These are phyloP conservation scores for Lachancea sp. DNA, from an alignment of 805 yeast genomes.

Conservation along the genomic window DNA sequence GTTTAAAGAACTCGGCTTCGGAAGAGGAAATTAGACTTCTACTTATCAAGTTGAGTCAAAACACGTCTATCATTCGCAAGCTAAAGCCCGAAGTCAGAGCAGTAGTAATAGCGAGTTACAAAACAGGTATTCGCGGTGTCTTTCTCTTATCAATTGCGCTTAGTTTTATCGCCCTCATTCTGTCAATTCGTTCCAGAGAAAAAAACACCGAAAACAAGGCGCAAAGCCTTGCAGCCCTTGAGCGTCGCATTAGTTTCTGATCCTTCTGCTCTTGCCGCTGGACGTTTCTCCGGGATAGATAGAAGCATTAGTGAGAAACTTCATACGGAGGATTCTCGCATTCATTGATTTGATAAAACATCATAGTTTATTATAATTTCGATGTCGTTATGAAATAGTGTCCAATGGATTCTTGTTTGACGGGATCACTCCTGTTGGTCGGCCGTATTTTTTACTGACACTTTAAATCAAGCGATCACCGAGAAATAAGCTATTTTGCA, in stretches of 20 bases:
- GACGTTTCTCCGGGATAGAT: too few relatives aligned
- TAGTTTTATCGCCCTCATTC: conserved; percentile 1
- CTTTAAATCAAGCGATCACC: too few relatives aligned
- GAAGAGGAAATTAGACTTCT: conserved; percentile 10
- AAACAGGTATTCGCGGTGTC: background rate
- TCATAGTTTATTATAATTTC: too few relatives aligned
- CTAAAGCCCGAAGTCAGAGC: conserved; percentile 10
- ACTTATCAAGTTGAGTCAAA: conserved; percentile 10
- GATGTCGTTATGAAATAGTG: too few relatives aligned
- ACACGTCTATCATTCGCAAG: conserved; percentile 12
- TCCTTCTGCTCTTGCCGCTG: too few relatives aligned
- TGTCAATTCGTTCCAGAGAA: background rate
- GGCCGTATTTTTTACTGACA: too few relatives aligned
- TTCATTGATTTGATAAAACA: too few relatives aligned
- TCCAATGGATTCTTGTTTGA: too few relatives aligned
- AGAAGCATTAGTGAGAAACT: too few relatives aligned
- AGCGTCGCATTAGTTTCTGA: conserved; percentile 1
- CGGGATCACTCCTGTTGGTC: too few relatives aligned
- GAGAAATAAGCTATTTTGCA: too few relatives aligned
- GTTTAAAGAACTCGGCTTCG: conserved; percentile 8
- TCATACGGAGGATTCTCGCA: too few relatives aligned
- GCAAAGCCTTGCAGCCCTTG: background rate
- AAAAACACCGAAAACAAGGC: background rate
- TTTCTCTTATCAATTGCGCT: background rate
- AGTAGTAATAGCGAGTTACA: conserved; percentile 12